Evolutionary conservation across 2,329 filamentous ascomycete species (phyloP), one percentile per base, ranked within the genome.

Genomic region (Ophiobolus disseminans): DNA sequence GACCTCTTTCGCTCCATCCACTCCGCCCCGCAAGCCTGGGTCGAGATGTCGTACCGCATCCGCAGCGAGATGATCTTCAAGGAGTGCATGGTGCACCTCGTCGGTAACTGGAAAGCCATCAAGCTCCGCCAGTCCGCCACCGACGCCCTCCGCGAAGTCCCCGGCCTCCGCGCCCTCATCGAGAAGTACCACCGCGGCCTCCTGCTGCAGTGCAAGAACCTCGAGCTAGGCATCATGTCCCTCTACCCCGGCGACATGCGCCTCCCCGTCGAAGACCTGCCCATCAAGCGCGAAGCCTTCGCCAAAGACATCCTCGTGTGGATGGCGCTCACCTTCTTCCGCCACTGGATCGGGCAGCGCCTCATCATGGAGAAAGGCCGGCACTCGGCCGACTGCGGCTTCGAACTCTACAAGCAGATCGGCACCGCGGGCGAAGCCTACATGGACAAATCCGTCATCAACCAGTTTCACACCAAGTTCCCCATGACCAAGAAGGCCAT

Each of bases 271-370:
- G 53, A 70, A 3, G 58, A 62, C 13, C 50, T 63, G 1, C 65
- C 76, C 9, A 69, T 73, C 42, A 72, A 69, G 42, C 75, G 78
- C 25, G 72, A 75, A 35, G 67, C 69, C 13, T 82, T 80, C 53
- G 65, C 70, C 16, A 76, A 73, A 48, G 76, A 82, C 50, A 77
- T 82, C 49, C 73, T 80, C 50, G 70, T 76, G 54, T 82, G 80
- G 80, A 78, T 81, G 65, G 75, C 74, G 3, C 65, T 81, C 6
- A 61, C 57, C 6, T 73, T 79, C 40, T 76, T 79, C 60, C 75
- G 76, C 1, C 76, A 82, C 58, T 81, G 76, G 74, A 59, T 80
- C 23, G 69, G 66, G 1, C 72, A 78, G 42, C 60, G 68, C 11
- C 65, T 80, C 26, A 63, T 72, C 28, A 67, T 69, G 7, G 70